Conservation (phyloP, 768 basidiomycete genomes). For the Kwoniella newhampshirensis region DNA sequence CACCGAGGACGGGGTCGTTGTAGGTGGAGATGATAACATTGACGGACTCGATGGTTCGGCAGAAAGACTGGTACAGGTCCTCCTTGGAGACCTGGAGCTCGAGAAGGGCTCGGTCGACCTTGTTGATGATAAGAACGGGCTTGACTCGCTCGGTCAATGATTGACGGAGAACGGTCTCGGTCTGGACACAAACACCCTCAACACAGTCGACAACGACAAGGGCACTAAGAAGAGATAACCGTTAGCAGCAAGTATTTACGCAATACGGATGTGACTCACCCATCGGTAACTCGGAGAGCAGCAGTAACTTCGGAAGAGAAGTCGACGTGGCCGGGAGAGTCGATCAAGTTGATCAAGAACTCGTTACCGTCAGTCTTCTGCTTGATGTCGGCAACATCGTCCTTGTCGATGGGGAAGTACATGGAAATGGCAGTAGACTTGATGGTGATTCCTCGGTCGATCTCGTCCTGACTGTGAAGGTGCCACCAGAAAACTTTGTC, state of each 20-base stretch:
- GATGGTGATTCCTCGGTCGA: constrained; percentile 99
- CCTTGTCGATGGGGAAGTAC: constrained; percentile 96
- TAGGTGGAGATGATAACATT: constrained; percentile 99
- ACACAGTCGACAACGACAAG: constrained; percentile 99
- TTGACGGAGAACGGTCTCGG: constrained; percentile 97
- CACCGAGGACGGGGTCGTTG: constrained; percentile 87
- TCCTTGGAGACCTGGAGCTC: constrained; percentile 98
- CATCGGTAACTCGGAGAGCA: constrained; percentile 98
- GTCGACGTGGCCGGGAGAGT: constrained; percentile 99
- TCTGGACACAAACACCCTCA: constrained; percentile 99
- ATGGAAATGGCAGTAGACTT: constrained; percentile 99
- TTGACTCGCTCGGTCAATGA: constrained; percentile 97
- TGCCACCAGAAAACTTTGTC: neutral
- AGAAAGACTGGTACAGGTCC: constrained; percentile 95
- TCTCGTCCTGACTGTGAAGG: constrained; percentile 76
- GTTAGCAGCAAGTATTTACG: neutral
- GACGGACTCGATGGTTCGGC: constrained; percentile 92
- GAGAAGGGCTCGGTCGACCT: constrained; percentile 98
- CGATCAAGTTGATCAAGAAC: constrained; percentile 99
- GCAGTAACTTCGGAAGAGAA: constrained; percentile 99
- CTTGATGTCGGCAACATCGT: constrained; percentile 77
- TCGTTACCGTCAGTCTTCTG: constrained; percentile 93
- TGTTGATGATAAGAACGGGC: constrained; percentile 99
- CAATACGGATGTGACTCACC: constrained; percentile 31
- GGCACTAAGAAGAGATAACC: constrained; percentile 60